Evolutionary conservation across 2,329 filamentous ascomycete genomes (phyloP).

Genomic region (Penicillium sp.): DNA sequence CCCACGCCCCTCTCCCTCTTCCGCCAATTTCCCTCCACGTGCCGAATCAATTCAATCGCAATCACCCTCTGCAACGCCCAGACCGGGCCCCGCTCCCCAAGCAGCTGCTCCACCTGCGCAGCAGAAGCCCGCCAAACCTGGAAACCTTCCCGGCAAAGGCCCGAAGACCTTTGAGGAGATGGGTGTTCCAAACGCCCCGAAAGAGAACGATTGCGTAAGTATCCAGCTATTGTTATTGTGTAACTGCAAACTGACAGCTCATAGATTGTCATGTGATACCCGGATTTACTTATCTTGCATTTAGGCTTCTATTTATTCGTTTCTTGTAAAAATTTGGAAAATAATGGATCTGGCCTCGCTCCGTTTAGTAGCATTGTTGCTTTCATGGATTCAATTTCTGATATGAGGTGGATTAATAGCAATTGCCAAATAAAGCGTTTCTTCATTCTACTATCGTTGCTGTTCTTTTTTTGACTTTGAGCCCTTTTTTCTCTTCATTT

Average conservation of each 20-base stretch:
- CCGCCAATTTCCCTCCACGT: slow-evolving; percentile 40
- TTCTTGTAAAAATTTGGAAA: slow-evolving; percentile 22
- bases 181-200: slow-evolving; percentile 85
- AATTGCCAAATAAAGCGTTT: slow-evolving; percentile 1
- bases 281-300: slow-evolving; percentile 22
- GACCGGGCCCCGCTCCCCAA: slow-evolving; percentile 38
- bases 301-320: slow-evolving; percentile 22
- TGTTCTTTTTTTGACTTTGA: background rate
- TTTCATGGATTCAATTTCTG: slow-evolving; percentile 3
- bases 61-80: slow-evolving; percentile 42
- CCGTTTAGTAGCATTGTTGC: slow-evolving; percentile 7
- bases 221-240: background rate
- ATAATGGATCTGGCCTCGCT: slow-evolving; percentile 11
- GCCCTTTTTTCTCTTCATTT: background rate
- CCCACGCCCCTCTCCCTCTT: slow-evolving; percentile 38
- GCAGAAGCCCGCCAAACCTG: slow-evolving; percentile 38
- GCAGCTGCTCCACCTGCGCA: background rate
- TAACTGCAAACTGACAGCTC: slow-evolving; percentile 17
- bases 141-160: slow-evolving; percentile 67
- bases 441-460: background rate
- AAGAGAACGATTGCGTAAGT: slow-evolving; percentile 88
- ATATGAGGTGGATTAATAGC: slow-evolving; percentile 11
- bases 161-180: slow-evolving; percentile 98
- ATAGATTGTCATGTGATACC: slow-evolving; percentile 51
- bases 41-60: slow-evolving; percentile 36